Conservation (phyloP, 1,284 basidiomycete genomes). For the Abortiporus biennis region DNA sequence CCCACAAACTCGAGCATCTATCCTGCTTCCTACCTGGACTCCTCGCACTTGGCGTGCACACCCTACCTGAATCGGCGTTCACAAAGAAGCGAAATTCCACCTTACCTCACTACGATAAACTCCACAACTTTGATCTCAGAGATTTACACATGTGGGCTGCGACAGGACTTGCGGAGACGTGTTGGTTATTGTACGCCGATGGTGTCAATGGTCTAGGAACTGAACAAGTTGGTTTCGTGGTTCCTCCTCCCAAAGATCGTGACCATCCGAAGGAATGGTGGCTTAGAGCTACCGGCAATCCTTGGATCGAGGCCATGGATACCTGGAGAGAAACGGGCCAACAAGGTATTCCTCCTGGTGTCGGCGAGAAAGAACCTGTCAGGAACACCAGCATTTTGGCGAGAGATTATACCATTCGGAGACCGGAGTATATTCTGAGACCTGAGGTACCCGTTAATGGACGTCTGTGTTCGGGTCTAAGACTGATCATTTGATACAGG, state of each 20-base stretch:
- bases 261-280: slow-evolving; percentile 8
- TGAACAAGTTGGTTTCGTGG: slow-evolving; percentile 42
- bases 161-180: slow-evolving; percentile 58
- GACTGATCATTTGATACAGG: too few relatives aligned
- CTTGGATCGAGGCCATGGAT: slow-evolving; percentile 51
- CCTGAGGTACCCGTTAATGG: slow-evolving; percentile 59
- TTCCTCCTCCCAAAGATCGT: neutral
- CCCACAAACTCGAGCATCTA: slow-evolving; percentile 61
- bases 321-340: slow-evolving; percentile 38
- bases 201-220: slow-evolving; percentile 55
- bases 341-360: slow-evolving; percentile 45
- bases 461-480: too few relatives aligned
- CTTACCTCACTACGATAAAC: slow-evolving; percentile 8
- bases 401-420: slow-evolving; percentile 29
- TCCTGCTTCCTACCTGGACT: slow-evolving; percentile 74
- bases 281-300: slow-evolving; percentile 10
- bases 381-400: neutral
- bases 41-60: slow-evolving; percentile 60
- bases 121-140: slow-evolving; percentile 36
- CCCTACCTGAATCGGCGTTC: slow-evolving; percentile 48
- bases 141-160: slow-evolving; percentile 59
- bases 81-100: neutral
- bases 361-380: slow-evolving; percentile 33
- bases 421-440: slow-evolving; percentile 45
- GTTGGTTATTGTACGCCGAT: slow-evolving; percentile 60